phyloP scores from a whole-genome alignment of 2,329 filamentous ascomycete species.

The Ustulina deusta region DNA sequence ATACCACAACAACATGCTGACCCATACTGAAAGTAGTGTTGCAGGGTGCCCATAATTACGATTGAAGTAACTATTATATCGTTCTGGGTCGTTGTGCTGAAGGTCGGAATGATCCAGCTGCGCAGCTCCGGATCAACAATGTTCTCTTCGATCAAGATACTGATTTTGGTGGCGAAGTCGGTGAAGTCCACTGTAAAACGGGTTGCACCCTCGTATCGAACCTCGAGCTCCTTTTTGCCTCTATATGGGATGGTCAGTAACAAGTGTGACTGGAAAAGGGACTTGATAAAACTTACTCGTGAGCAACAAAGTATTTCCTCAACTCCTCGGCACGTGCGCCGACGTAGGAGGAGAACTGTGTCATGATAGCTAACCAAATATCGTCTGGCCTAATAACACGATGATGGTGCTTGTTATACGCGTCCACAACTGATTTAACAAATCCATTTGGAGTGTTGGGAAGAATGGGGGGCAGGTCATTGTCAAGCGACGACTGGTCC shows the following conservation, averaged over 20 bases:
- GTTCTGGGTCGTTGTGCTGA: conserved; percentile 61
- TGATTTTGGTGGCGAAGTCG: conserved; percentile 49
- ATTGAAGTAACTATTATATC: conserved; percentile 60
- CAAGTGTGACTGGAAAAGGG: too few species aligned
- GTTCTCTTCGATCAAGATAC: conserved; percentile 54
- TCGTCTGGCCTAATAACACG: conserved; percentile 64
- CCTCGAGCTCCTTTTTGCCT: too few species aligned
- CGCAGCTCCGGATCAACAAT: conserved; percentile 56
- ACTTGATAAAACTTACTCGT: too few species aligned
- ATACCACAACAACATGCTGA: conserved; percentile 57
- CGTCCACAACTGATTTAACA: conserved; percentile 53
- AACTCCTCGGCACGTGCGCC: conserved; percentile 61
- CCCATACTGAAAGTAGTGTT: conserved; percentile 60
- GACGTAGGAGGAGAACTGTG: conserved; percentile 61
- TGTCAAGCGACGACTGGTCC: too few species aligned
- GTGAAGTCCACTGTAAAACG: too few species aligned
- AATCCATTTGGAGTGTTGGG: too few species aligned
- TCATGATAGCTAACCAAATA: conserved; percentile 64
- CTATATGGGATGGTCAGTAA: too few species aligned
- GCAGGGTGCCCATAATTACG: conserved; percentile 64
- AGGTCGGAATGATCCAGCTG: conserved; percentile 64
- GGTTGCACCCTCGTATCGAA: too few species aligned
- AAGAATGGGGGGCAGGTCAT: too few species aligned
- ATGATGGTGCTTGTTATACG: conserved; percentile 59
- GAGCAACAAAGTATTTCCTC: conserved; percentile 56